These are phyloP conservation scores for Plasmodium vinckei DNA, from an alignment of 169 alveolate species.

Conservation along the genomic window DNA sequence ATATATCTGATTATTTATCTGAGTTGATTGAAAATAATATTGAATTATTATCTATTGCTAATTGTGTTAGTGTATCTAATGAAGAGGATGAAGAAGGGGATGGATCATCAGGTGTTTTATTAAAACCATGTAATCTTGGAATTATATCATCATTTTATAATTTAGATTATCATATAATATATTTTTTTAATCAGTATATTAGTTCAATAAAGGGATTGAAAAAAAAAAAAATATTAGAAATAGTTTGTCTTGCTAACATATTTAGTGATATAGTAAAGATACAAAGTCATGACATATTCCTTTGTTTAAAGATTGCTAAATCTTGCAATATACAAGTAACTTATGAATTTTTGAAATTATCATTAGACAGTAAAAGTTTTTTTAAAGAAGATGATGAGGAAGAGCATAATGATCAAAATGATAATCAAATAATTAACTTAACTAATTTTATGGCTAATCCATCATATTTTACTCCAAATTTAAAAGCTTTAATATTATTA, in stretches of 20 bases:
- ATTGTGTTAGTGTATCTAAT: constrained; percentile 89
- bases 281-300: constrained; percentile 13
- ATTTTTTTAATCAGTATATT: constrained; percentile 68
- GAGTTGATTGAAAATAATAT: constrained; percentile 96
- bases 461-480: constrained; percentile 27
- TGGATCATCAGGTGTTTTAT: constrained; percentile 79
- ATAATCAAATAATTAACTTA: constrained; percentile 16
- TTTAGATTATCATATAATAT: constrained; percentile 48
- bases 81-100: constrained; percentile 88
- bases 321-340: constrained; percentile 34
- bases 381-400: constrained; percentile 81
- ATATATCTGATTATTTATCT: constrained; percentile 95
- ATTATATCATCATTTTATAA: constrained; percentile 66
- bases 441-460: constrained; percentile 62
- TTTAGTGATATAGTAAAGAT: constrained; percentile 82
- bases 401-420: background rate
- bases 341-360: constrained; percentile 34
- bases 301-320: constrained; percentile 55
- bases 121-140: constrained; percentile 91
- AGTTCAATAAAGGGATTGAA: constrained; percentile 26
- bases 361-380: constrained; percentile 26
- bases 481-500: constrained; percentile 86
- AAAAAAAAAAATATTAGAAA: constrained; percentile 33
- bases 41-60: constrained; percentile 93
- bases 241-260: constrained; percentile 37